A percentile compares a stretch with the other conserved stretches of the same genome.
These are phyloP conservation scores for Yarrowia divulgata DNA, from an alignment of 805 yeast genomes.

Conservation along the genomic window DNA sequence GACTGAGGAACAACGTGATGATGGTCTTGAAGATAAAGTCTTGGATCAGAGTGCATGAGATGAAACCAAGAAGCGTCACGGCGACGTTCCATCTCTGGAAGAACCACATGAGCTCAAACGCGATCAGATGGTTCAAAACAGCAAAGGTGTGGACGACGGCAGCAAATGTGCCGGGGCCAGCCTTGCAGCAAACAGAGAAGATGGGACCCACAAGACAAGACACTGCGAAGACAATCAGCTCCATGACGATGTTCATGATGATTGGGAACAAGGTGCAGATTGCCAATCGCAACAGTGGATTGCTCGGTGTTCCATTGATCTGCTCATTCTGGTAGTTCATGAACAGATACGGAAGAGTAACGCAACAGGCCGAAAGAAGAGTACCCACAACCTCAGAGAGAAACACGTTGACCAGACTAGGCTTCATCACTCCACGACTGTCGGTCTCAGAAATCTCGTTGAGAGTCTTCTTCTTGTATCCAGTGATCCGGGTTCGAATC, in stretches of 20 bases:
- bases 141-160: conserved; percentile 62
- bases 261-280: conserved; percentile 50
- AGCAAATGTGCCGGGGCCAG: conserved; percentile 63
- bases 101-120: conserved; percentile 70
- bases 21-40: conserved; percentile 61
- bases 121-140: conserved; percentile 59
- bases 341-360: conserved; percentile 67
- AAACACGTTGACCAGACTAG: conserved; percentile 71
- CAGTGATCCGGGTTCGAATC: conserved; percentile 80
- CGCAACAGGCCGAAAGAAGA: conserved; percentile 61
- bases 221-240: conserved; percentile 52
- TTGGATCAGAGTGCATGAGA: conserved; percentile 64
- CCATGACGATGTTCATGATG: conserved; percentile 43
- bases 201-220: conserved; percentile 45
- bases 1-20: conserved; percentile 60
- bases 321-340: conserved; percentile 55
- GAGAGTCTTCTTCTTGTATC: conserved; percentile 70
- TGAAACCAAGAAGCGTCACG: conserved; percentile 66
- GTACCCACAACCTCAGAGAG: conserved; percentile 74
- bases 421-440: conserved; percentile 52
- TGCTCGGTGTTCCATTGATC: conserved; percentile 50
- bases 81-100: conserved; percentile 72
- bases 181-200: conserved; percentile 55
- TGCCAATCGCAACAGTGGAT: conserved; percentile 62
- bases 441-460: conserved; percentile 62